These are phyloP conservation scores for Vitis hybrid DNA, from an alignment of 177 flowering plant genomes.

Conservation along the genomic window DNA sequence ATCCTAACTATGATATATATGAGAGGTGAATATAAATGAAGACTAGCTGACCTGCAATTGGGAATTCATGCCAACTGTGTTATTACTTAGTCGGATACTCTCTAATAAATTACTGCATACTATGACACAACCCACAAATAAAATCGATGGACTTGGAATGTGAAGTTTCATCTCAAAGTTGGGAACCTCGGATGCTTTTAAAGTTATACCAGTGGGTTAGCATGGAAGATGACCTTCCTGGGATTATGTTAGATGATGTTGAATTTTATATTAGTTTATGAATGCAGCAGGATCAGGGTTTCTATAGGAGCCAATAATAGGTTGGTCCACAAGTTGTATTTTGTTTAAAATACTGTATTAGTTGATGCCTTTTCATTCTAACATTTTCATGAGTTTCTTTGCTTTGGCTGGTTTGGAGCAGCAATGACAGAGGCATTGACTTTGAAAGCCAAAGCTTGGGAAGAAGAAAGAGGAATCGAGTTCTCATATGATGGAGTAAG, in stretches of 20 bases:
- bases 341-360: neutral
- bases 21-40: neutral
- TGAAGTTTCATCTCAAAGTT: neutral
- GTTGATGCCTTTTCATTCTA: neutral
- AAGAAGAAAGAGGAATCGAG: constrained; percentile 58
- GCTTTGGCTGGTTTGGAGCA: constrained; percentile 22
- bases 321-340: neutral
- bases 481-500: constrained; percentile 88
- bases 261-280: neutral
- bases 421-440: constrained; percentile 75
- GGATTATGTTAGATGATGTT: neutral
- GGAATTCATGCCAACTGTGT: neutral
- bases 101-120: neutral
- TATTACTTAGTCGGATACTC: neutral
- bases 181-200: neutral
- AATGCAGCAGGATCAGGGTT: neutral
- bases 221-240: neutral
- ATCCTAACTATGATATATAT: neutral
- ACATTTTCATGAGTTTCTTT: neutral
- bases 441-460: constrained; percentile 68
- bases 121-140: too few relatives aligned
- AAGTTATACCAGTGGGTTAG: neutral
- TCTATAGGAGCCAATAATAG: neutral
- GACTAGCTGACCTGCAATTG: neutral
- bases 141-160: neutral